A percentile compares a stretch with the other conserved stretches of the same genome.
These are phyloP conservation scores for Cicer bijugum DNA, from an alignment of 306 rosid species.

Conservation along the genomic window DNA sequence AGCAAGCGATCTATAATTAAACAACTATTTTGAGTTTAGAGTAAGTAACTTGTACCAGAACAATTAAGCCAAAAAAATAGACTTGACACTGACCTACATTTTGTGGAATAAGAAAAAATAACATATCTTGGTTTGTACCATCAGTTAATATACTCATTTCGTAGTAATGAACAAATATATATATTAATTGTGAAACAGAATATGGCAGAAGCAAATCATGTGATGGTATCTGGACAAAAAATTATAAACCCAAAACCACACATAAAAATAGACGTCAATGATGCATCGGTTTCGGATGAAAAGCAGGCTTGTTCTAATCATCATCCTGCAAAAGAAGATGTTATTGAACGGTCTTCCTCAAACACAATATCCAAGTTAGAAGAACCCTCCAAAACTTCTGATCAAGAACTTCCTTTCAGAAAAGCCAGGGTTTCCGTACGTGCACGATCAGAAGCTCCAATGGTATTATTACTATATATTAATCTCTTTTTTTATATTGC, in stretches of 20 bases:
- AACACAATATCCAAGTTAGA: slow-evolving; percentile 32
- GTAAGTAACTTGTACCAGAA: background rate
- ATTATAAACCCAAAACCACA: slow-evolving; percentile 9
- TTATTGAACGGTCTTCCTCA: slow-evolving; percentile 48
- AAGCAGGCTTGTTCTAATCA: slow-evolving; percentile 36
- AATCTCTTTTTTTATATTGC: background rate
- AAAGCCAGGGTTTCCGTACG: slow-evolving; percentile 64
- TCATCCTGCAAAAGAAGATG: slow-evolving; percentile 29
- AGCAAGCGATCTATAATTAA: background rate
- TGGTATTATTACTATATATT: slow-evolving; percentile 30
- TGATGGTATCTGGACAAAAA: slow-evolving; percentile 36
- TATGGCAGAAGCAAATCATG: slow-evolving; percentile 40
- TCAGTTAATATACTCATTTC: too few relatives aligned
- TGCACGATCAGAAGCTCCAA: slow-evolving; percentile 59
- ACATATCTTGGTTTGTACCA: too few relatives aligned
- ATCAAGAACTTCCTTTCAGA: slow-evolving; percentile 47
- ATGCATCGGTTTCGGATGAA: slow-evolving; percentile 46
- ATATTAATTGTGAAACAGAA: slow-evolving; percentile 35
- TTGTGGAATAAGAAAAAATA: background rate
- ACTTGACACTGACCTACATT: background rate
- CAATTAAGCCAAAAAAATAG: slow-evolving; percentile 28
- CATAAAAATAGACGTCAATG: background rate
- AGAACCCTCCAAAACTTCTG: slow-evolving; percentile 33
- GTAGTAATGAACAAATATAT: background rate
- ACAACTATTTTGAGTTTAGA: too few relatives aligned